These are phyloP conservation scores for Corylus heterophylla DNA, from an alignment of 306 rosid genomes.

Conservation along the genomic window DNA sequence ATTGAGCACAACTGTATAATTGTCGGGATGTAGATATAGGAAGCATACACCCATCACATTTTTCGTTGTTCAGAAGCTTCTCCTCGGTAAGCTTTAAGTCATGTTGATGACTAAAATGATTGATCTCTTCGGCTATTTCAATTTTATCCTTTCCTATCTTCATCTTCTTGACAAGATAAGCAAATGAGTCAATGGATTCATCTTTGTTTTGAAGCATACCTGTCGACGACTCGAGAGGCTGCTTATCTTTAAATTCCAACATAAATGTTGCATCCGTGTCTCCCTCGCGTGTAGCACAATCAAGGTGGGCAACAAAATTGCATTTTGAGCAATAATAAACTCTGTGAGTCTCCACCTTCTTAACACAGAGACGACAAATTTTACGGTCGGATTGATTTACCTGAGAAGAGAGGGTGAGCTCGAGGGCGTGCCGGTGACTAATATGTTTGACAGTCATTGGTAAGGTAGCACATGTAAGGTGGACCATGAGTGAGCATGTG, in stretches of 20 bases:
- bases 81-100: not conserved
- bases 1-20: not conserved
- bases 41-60: not conserved
- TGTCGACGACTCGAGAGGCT: too few species aligned
- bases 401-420: not conserved
- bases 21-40: not conserved
- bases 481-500: not conserved
- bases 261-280: not conserved
- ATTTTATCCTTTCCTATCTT: not conserved
- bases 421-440: not conserved
- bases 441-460: not conserved
- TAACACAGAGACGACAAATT: not conserved
- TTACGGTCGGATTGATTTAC: not conserved
- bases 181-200: too few species aligned
- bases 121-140: not conserved
- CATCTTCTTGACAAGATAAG: not conserved
- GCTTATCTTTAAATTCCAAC: too few species aligned
- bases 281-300: not conserved
- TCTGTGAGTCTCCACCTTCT: not conserved
- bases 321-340: not conserved
- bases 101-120: not conserved
- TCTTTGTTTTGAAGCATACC: too few species aligned
- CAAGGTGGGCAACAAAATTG: not conserved
- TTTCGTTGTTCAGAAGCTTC: not conserved
- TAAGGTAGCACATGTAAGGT: fast-evolving